Base-by-base conservation (phyloP, 345 rosid species). In the Punica granatum region DNA sequence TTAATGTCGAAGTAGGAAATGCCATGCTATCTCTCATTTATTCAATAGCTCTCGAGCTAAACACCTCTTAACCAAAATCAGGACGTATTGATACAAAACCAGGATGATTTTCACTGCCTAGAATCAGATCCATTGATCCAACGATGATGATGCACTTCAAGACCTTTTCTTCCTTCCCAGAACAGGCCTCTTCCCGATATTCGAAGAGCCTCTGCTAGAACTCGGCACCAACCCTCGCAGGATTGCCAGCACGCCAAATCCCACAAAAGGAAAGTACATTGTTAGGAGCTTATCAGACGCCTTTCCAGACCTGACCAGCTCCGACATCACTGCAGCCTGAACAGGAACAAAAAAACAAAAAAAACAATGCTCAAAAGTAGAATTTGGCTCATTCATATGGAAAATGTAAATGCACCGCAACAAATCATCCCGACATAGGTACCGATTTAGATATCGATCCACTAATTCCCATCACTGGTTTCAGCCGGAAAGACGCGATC, bases 261-360 rank as follows among this genome's bases (percentile, higher is more conserved):
- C 94, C 77, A 82, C 15, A 76, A 90, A 84, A 21, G 96, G 89
- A 35, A 7, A 72, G 65, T 90, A 89, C 77, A 80, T 35, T 82
- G 65, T 78, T 69, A 83, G 33, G 80, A 90, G 69, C 68, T 66
- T 72, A 36, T 89, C 83, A 0, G 94, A 80, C 8, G 90, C 88
- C 71, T 79, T 87, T 60, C 84, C 78, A 0, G 90, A 90, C 31
- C 89, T 79, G 53, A 75, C 11, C 70, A 89, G 63, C 64, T 93
- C 97, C 39, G 86, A 81, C 31, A 90, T 43, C 39, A 87, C 74
- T 30, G 94, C 90, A 56, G 74, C 76, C 98, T 90, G 81, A 39
- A 39, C n/a, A n/a, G n/a, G n/a, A n/a, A n/a, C n/a, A n/a, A n/a
- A n/a, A n/a, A n/a, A n/a, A n/a, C n/a, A 13, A 37, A 44, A 44